Conservation (phyloP, 2,329 filamentous ascomycete genomes). For the Alternaria brassicae region DNA sequence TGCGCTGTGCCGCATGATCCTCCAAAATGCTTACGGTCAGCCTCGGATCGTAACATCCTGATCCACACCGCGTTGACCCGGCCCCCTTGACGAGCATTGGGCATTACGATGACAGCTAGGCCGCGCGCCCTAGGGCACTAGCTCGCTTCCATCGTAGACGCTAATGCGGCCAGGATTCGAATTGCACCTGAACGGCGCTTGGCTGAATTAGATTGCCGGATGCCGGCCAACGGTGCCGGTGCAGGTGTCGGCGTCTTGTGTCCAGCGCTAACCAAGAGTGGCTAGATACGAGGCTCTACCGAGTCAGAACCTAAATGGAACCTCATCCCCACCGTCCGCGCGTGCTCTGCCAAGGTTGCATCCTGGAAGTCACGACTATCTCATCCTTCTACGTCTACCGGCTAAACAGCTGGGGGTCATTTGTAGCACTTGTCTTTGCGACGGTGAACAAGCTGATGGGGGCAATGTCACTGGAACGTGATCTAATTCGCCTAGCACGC, state of each 20-base stretch:
- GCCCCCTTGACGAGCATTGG: not conserved
- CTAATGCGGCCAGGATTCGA: not conserved
- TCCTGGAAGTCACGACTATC: not conserved
- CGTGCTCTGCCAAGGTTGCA: not conserved
- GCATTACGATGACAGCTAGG: not conserved
- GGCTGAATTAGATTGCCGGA: too few species aligned
- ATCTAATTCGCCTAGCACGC: not conserved
- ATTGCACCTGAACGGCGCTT: too few species aligned
- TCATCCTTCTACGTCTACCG: too few species aligned
- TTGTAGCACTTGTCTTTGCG: not conserved
- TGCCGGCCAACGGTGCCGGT: not conserved
- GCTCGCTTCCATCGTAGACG: not conserved
- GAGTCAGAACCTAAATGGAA: not conserved
- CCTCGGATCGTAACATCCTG: too few species aligned
- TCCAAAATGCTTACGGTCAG: too few species aligned
- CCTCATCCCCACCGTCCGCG: not conserved
- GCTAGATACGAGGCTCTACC: not conserved
- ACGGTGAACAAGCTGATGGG: not conserved
- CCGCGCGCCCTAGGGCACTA: not conserved
- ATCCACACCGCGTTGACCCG: not conserved
- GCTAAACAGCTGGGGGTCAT: not conserved
- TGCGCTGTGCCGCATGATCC: too few species aligned
- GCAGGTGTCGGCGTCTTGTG: not conserved
- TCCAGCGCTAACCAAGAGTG: not conserved
- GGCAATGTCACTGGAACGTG: too few species aligned